phyloP scores from a whole-genome alignment of 2,329 filamentous ascomycete species.

The Fusarium guadeloupense region DNA sequence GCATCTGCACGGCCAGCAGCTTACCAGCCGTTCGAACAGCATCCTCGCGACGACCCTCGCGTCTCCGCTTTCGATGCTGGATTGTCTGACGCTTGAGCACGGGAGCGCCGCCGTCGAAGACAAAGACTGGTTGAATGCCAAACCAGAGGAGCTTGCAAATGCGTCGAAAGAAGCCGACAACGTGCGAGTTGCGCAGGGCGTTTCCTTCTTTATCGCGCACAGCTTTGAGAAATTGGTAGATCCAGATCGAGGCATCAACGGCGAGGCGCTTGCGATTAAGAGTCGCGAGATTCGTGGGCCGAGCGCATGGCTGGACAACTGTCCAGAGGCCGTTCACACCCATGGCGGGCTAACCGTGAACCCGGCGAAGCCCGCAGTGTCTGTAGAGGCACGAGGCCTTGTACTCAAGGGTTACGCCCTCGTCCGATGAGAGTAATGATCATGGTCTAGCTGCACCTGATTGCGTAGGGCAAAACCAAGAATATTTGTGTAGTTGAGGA shows the following conservation, averaged over 20 bases:
- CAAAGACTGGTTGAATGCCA: constrained; percentile 95
- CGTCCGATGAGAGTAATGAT: constrained; percentile 4
- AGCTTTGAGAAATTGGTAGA: constrained; percentile 99
- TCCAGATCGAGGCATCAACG: constrained; percentile 99
- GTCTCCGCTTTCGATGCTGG: constrained; percentile 75
- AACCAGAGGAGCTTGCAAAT: constrained; percentile 98
- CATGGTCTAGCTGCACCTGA: constrained; percentile 13
- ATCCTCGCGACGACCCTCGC: constrained; percentile 93
- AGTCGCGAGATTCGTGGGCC: constrained; percentile 94
- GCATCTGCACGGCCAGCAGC: constrained; percentile 92
- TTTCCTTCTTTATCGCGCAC: constrained; percentile 99
- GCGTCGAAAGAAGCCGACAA: constrained; percentile 96
- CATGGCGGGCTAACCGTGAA: constrained; percentile 63
- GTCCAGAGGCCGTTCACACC: constrained; percentile 99
- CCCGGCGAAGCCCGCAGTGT: background rate
- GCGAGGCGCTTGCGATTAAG: constrained; percentile 96
- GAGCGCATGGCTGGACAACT: constrained; percentile 91
- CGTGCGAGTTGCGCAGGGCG: constrained; percentile 91
- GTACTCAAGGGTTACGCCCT: constrained; percentile 37
- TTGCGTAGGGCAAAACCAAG: background rate
- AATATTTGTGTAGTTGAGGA: background rate
- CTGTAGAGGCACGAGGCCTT: constrained; percentile 11
- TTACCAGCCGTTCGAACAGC: constrained; percentile 90
- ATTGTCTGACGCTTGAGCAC: constrained; percentile 92
- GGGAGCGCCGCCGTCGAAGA: constrained; percentile 96